A percentile compares a stretch with the other conserved stretches of the same genome.
Conservation (phyloP, 495 filamentous ascomycete species). For the Aspergillus biplanus region DNA sequence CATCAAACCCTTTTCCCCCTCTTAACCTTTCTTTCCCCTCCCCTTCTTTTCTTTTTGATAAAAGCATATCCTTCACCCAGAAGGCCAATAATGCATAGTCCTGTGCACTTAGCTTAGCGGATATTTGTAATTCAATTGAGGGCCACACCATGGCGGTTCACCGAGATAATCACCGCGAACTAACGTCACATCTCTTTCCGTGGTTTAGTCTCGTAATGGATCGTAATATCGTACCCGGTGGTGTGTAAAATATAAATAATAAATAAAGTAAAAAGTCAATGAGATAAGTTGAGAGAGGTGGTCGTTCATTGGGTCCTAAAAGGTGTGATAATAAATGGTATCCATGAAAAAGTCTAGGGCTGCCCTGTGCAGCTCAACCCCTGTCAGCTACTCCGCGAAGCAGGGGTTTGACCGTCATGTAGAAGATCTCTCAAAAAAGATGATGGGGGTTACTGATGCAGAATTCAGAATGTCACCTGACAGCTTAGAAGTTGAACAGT, state of each 20-base stretch:
- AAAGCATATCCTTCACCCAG: background rate
- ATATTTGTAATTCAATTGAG: too few species aligned
- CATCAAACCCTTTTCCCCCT: background rate
- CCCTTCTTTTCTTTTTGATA: background rate
- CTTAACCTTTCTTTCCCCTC: slow-evolving; percentile 3
- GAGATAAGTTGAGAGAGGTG: too few species aligned
- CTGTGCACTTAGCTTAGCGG: too few species aligned
- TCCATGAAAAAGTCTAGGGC: background rate
- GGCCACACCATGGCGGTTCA: too few species aligned
- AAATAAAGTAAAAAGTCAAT: too few species aligned
- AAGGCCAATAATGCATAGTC: background rate
- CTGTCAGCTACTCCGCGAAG: background rate
- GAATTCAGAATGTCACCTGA: slow-evolving; percentile 13
- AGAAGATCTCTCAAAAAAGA: slow-evolving; percentile 1
- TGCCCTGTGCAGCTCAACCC: background rate
- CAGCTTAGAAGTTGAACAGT: slow-evolving; percentile 4
- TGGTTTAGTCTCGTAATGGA: too few species aligned
- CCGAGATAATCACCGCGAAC: too few species aligned
- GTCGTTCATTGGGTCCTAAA: background rate
- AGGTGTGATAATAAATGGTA: background rate
- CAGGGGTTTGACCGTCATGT: slow-evolving; percentile 5
- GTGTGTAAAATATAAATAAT: too few species aligned
- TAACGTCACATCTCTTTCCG: too few species aligned
- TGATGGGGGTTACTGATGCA: slow-evolving; percentile 3
- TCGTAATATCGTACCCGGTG: too few species aligned